phyloP scores from a whole-genome alignment of 495 filamentous ascomycete species.

The Penicillium herquei region DNA sequence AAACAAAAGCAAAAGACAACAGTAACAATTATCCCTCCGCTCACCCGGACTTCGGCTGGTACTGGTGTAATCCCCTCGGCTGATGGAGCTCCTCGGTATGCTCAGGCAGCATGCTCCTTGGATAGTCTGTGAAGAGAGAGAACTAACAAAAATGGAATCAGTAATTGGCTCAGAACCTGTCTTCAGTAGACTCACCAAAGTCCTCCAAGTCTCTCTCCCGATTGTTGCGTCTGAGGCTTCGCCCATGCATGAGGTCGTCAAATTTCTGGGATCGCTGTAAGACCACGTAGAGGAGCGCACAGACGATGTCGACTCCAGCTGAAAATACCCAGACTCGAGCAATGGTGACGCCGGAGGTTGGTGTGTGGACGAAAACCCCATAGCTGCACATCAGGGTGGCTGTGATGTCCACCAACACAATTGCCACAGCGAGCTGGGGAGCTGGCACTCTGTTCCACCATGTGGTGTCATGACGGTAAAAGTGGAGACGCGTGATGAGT shows the following conservation, averaged over 20 bases:
- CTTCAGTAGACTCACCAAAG: conserved; percentile 77
- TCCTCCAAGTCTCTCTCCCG: conserved; percentile 80
- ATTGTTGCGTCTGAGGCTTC: conserved; percentile 68
- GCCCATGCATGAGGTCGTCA: conserved; percentile 91
- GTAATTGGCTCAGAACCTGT: too few relatives aligned
- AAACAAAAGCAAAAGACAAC: too few relatives aligned
- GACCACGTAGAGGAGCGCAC: conserved; percentile 71
- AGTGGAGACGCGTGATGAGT: conserved; percentile 79
- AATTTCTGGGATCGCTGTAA: conserved; percentile 74
- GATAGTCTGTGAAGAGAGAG: background rate
- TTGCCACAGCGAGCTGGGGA: conserved; percentile 73
- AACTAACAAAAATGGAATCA: too few relatives aligned
- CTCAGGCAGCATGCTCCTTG: conserved; percentile 48
- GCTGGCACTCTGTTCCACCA: conserved; percentile 86
- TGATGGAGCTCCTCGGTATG: too few relatives aligned
- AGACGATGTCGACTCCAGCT: conserved; percentile 70
- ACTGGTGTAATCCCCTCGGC: background rate
- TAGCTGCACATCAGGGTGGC: conserved; percentile 81
- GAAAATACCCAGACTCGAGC: conserved; percentile 89
- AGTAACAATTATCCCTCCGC: too few relatives aligned
- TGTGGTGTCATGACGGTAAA: conserved; percentile 46
- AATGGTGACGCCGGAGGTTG: conserved; percentile 73
- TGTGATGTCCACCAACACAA: conserved; percentile 75
- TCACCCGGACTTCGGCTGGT: background rate
- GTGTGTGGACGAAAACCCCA: conserved; percentile 68